Evolutionary conservation across 352 stramenopile species (phyloP), one percentile per base, ranked within the genome.

Genomic region (Saprolegnia parasitica): DNA sequence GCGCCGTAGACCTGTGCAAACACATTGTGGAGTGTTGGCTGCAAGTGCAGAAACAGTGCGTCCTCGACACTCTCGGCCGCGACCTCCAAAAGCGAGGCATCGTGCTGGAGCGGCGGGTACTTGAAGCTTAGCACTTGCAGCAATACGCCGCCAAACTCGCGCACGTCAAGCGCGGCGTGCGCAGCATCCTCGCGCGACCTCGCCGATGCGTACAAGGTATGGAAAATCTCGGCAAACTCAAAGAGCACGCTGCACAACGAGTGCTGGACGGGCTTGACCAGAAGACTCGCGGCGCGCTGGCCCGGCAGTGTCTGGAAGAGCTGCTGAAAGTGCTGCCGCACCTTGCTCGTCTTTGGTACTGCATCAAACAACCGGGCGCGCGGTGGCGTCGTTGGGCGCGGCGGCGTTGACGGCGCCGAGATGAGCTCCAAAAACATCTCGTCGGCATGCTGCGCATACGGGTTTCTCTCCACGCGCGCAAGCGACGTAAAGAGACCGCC

Each of bases 91-190:
- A 40, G 0, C 26, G 23, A 9, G 5, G 6, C 40, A 6, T 26
- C 11, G 23, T 52, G 11, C 35, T 23, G 11, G n/a, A 70, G 54
- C 16, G 35, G 55, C 18, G 63, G 63, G 42, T 70, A 70, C n/a
- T 70, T 70, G 39, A 61, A 70, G 13, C n/a, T 15, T 5, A 70
- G 13, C 13, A 70, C 63, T 62, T 70, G 63, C 35, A 63, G n/a
- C 16, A 70, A 20, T 20, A 63, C 21, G 6, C 39, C 9, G 20
- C 49, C 26, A 39, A 70, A 70, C 37, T 70, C 63, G 18, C 20
- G 13, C 26, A 70, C 63, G 54, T 70, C 63, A 2, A 15, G 18
- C 4, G 63, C 20, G 50, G 63, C 63, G 23, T 39, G 26, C 32
- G 21, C 15, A 23, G 29, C 20, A 13, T 37, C 20, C 6, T 37